Evolutionary conservation across 2,329 filamentous ascomycete genomes (phyloP).

Genomic region (Lizonia empirigonia): DNA sequence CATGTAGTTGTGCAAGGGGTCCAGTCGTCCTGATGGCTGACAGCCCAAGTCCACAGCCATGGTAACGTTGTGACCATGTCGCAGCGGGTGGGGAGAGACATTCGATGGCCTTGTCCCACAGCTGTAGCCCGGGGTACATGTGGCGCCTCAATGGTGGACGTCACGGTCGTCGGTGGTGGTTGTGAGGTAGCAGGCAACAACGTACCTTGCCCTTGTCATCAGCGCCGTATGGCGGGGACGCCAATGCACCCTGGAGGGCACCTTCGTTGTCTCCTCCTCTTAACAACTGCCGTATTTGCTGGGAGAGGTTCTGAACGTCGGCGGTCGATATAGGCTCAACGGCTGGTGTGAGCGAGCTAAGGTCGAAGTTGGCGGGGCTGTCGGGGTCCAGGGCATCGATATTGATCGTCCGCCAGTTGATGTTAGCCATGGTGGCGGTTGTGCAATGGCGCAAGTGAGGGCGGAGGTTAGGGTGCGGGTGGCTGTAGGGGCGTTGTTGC

Average conservation of each 20-base stretch:
- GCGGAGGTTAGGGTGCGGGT: constrained; percentile 9
- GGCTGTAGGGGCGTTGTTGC: constrained; percentile 21
- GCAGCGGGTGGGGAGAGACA: constrained; percentile 32
- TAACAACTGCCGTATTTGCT: constrained; percentile 85
- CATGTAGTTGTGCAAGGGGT: constrained; percentile 28
- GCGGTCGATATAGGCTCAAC: constrained; percentile 74
- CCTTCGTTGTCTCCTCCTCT: constrained; percentile 86
- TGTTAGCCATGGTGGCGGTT: constrained; percentile 49
- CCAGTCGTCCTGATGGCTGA: constrained; percentile 28
- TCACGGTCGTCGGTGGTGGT: constrained; percentile 12
- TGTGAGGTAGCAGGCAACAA: constrained; percentile 26
- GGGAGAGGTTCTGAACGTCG: constrained; percentile 77
- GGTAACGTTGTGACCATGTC: constrained; percentile 26
- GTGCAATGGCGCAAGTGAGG: constrained; percentile 15
- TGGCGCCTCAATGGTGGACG: constrained; percentile 1
- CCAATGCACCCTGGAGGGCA: constrained; percentile 80
- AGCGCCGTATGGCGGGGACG: constrained; percentile 76
- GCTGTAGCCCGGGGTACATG: constrained; percentile 15
- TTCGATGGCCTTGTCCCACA: constrained; percentile 22
- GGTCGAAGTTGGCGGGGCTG: constrained; percentile 89
- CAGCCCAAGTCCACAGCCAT: constrained; percentile 29
- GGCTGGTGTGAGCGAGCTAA: constrained; percentile 78
- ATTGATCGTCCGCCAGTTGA: constrained; percentile 87
- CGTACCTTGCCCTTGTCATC: constrained; percentile 60
- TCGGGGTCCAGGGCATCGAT: constrained; percentile 91